A percentile compares a stretch with the other conserved stretches of the same genome.
Conservation (phyloP, 306 rosid genomes). For the Acacia melanoxylon region DNA sequence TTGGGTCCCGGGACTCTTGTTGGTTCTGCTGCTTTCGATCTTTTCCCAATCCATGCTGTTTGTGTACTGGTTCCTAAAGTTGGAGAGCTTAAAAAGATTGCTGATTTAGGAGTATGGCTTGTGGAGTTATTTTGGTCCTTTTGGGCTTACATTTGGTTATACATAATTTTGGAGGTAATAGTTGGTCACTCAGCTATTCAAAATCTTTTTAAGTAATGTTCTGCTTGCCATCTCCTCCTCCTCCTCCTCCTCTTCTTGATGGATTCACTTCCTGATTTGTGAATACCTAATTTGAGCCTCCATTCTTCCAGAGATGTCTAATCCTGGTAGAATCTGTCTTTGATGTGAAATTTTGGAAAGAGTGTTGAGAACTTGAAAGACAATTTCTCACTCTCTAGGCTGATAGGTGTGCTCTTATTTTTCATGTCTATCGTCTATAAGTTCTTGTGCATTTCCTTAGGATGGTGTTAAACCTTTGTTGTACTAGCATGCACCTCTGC, state of each 20-base stretch:
- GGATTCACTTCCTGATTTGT: constrained; percentile 7
- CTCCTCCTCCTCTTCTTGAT: neutral
- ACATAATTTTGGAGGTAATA: constrained; percentile 86
- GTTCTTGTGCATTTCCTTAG: constrained; percentile 27
- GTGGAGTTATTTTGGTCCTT: constrained; percentile 97
- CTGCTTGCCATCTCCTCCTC: constrained; percentile 17
- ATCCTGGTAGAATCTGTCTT: constrained; percentile 18
- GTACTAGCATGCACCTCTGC: constrained; percentile 17
- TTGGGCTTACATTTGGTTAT: constrained; percentile 97
- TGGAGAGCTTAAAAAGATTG: constrained; percentile 87
- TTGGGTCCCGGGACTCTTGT: constrained; percentile 98
- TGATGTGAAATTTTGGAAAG: neutral
- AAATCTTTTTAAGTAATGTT: constrained; percentile 13
- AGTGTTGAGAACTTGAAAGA: neutral
- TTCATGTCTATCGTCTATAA: constrained; percentile 17
- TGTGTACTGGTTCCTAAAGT: constrained; percentile 88
- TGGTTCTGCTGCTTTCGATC: constrained; percentile 98
- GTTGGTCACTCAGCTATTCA: constrained; percentile 11
- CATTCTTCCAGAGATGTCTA: constrained; percentile 15
- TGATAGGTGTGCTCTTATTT: constrained; percentile 14
- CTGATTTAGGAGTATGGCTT: constrained; percentile 94
- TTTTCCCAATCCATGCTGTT: constrained; percentile 95
- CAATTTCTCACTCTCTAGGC: constrained; percentile 25
- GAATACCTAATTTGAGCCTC: constrained; percentile 10
- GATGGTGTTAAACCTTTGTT: constrained; percentile 5